Percentiles rank a stretch among this genome's conserved stretches.
Evolutionary conservation across 352 stramenopile genomes (phyloP).

Genomic region (Phytophthora kernoviae): DNA sequence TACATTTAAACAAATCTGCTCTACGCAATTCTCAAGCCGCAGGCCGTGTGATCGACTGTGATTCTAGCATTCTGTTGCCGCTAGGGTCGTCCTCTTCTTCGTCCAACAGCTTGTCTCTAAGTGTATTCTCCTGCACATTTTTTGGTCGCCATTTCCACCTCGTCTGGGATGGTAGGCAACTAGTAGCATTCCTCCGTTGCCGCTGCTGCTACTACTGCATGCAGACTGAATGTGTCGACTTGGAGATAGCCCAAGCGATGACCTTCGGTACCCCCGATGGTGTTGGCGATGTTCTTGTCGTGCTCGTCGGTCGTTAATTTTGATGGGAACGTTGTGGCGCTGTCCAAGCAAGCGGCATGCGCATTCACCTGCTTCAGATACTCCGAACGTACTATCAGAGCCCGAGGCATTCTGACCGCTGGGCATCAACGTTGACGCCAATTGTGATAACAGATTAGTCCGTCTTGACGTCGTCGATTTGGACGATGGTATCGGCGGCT

Average conservation of each 20-base stretch:
- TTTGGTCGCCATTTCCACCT: conserved; percentile 27
- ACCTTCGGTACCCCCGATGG: background rate
- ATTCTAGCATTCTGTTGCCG: conserved; percentile 25
- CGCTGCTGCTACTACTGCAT: conserved; percentile 20
- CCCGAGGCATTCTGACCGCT: conserved; percentile 14
- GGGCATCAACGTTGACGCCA: conserved; percentile 31
- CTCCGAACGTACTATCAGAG: background rate
- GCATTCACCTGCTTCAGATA: conserved; percentile 9
- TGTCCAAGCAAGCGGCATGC: conserved; percentile 24
- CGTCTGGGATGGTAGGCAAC: conserved; percentile 11
- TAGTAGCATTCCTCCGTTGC: too few species aligned
- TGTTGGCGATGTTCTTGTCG: conserved; percentile 13
- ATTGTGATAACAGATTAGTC: conserved; percentile 25
- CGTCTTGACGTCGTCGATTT: conserved; percentile 22
- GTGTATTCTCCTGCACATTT: conserved; percentile 10
- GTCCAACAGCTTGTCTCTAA: conserved; percentile 36
- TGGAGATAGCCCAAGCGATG: background rate
- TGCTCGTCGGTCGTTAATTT: background rate
- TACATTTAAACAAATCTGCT: too few species aligned
- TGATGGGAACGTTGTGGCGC: conserved; percentile 13
- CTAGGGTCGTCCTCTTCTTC: conserved; percentile 26
- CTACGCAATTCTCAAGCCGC: conserved; percentile 10
- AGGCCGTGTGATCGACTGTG: conserved; percentile 15
- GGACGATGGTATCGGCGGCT: background rate
- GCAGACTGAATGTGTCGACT: conserved; percentile 14